Evolutionary conservation across 2,329 filamentous ascomycete genomes (phyloP), one percentile per base, ranked within the genome.

Genomic region (Cladosporium sp.): DNA sequence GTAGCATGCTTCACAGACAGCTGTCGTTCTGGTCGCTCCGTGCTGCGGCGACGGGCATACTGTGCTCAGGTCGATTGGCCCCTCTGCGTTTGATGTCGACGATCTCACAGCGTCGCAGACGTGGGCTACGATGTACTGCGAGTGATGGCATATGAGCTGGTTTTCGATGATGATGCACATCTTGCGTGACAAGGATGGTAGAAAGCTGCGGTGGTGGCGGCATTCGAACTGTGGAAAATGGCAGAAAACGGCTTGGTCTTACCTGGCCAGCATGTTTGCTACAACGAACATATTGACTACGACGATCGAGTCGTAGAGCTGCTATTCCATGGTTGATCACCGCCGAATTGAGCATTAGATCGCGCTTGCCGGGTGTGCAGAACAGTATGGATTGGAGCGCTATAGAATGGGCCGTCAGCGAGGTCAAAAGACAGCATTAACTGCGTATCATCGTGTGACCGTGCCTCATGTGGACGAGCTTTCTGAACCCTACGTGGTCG

Each of bases 91-190:
- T n/a, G 6, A 15, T 5, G 15, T 45, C 9, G 42, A 22, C 42
- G 17, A n/a, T n/a, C 42, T 45, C 15, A 22, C 22, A n/a, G 9
- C 7, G 15, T 24, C 22, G 24, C 42, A 45, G 7, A 45, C 13
- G 20, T 25, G 10, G 2, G 25, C 42, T 20, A 25, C 19, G 28
- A 32, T 6, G 2, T 48, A 35, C 7, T 51, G 24, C n/a, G 50
- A 15, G 25, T 53, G 50, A 37, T 32, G n/a, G 50, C 50, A 53
- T 32, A 15, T 20, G 8, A 53, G 37, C 5, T n/a, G 24, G n/a
- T 17, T 32, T 17, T 42, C 36, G n/a, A 53, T 25, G 10, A 17
- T 40, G 24, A 53, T 28, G 50, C 50, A 53, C 50, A 53, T 53
- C 6, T 17, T 22, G 42, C 24, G 9, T 28, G 28, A 25, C 19